Percentiles rank a stretch among this genome's conserved stretches.
Conservation (phyloP, 768 basidiomycete species). For the Botryobasidium botryosum region DNA sequence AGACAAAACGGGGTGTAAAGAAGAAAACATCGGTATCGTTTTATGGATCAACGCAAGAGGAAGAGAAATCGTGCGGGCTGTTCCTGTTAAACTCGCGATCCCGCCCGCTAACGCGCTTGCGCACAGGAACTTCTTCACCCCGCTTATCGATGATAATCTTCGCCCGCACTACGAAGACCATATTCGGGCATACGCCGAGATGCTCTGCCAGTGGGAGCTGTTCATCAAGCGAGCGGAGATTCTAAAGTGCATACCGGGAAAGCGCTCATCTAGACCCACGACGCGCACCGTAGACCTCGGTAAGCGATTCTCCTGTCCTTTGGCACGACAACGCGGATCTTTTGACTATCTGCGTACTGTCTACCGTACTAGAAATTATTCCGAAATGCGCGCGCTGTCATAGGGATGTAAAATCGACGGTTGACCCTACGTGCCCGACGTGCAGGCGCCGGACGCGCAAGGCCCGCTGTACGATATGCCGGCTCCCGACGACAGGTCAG, state of each 20-base stretch:
- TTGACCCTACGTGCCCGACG: slow-evolving; percentile 22
- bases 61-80: slow-evolving; percentile 12
- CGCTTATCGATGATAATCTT: too few species aligned
- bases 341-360: neutral
- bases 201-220: slow-evolving; percentile 57
- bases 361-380: slow-evolving; percentile 9
- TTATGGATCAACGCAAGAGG: slow-evolving; percentile 8
- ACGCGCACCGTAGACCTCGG: slow-evolving; percentile 19
- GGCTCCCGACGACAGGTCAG: slow-evolving; percentile 58
- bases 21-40: too few species aligned
- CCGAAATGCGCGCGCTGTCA: slow-evolving; percentile 30
- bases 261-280: slow-evolving; percentile 15
- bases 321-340: slow-evolving; percentile 3
- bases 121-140: slow-evolving; percentile 18
- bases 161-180: slow-evolving; percentile 29
- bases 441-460: slow-evolving; percentile 29
- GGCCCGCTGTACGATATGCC: slow-evolving; percentile 51
- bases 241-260: slow-evolving; percentile 44
- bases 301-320: slow-evolving; percentile 12
- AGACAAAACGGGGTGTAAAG: too few species aligned
- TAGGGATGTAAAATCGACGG: slow-evolving; percentile 20
- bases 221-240: slow-evolving; percentile 56
- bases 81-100: neutral
- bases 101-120: neutral
- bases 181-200: slow-evolving; percentile 54